phyloP scores from a whole-genome alignment of 2,329 filamentous ascomycete species.

The Ophiostoma sp. region DNA sequence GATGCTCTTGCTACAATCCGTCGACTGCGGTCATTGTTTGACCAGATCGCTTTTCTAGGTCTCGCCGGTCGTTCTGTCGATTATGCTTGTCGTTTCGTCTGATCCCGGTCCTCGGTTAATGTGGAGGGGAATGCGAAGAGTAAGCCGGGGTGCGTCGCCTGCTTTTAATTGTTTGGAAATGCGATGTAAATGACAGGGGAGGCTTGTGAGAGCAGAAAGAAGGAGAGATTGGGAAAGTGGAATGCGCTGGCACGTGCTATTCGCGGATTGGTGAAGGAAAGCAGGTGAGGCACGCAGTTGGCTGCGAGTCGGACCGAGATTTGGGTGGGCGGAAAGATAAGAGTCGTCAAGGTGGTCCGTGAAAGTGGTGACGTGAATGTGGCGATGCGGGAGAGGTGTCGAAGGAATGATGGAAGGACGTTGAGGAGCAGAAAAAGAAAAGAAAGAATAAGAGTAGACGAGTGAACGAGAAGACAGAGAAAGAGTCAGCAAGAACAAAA shows the following conservation, averaged over 20 bases:
- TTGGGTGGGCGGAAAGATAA: constrained; percentile 8
- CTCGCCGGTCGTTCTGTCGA: background rate
- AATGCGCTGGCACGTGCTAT: constrained; percentile 17
- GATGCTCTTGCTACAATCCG: background rate
- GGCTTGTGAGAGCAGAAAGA: background rate
- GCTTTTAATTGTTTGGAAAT: background rate
- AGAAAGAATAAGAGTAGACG: background rate
- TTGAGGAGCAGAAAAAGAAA: background rate
- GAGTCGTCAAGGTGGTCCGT: background rate
- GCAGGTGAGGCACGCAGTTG: background rate
- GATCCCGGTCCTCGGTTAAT: constrained; percentile 1
- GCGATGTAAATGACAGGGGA: background rate
- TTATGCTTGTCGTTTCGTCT: background rate
- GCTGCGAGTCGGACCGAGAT: background rate
- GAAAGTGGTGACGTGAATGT: background rate
- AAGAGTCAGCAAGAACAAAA: background rate
- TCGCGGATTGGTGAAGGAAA: background rate
- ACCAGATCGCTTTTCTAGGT: background rate
- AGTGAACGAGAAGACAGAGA: background rate
- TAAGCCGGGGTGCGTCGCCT: background rate
- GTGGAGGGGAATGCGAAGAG: background rate
- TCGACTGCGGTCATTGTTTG: background rate
- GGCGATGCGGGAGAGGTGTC: background rate
- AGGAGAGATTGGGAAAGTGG: background rate
- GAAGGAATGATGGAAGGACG: background rate